Conservation (phyloP, 2,329 filamentous ascomycete species). For the Ophiocordyceps robertsii region DNA sequence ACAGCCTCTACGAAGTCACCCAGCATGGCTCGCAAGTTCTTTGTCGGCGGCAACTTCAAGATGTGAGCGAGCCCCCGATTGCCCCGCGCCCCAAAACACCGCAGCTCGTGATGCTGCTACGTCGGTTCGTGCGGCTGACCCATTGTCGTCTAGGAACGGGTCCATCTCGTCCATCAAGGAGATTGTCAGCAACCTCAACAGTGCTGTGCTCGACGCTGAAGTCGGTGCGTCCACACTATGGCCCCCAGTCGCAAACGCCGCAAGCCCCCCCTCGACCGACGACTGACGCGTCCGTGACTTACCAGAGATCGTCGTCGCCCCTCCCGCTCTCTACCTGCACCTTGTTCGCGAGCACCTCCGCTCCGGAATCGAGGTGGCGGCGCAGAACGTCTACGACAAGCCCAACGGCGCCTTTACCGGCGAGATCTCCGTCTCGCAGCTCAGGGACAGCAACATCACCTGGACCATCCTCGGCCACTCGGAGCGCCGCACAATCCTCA, state of each 20-base stretch:
- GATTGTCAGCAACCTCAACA: constrained; percentile 83
- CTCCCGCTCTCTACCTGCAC: constrained; percentile 81
- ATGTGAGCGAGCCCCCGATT: constrained; percentile 48
- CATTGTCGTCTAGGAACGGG: constrained; percentile 60
- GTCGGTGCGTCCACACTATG: constrained; percentile 42
- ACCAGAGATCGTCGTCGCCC: constrained; percentile 85
- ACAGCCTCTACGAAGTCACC: constrained; percentile 14
- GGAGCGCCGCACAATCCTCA: constrained; percentile 81
- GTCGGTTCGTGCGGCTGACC: neutral
- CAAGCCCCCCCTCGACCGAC: neutral
- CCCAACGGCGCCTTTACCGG: constrained; percentile 94
- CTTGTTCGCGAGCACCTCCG: constrained; percentile 69
- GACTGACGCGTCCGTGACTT: neutral
- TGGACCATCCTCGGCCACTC: constrained; percentile 93
- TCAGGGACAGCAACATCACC: constrained; percentile 75
- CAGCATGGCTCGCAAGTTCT: constrained; percentile 91
- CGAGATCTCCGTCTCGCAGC: constrained; percentile 85
- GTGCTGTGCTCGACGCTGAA: constrained; percentile 65
- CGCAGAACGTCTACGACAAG: constrained; percentile 97
- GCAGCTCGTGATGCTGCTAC: too few species aligned
- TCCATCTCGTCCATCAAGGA: constrained; percentile 77
- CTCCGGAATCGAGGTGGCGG: constrained; percentile 67
- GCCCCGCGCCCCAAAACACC: too few species aligned
- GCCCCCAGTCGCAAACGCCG: too few species aligned
- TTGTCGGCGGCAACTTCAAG: constrained; percentile 99